These are phyloP conservation scores for Cryptomeria japonica DNA, from an alignment of 75 land plant species.

Conservation along the genomic window DNA sequence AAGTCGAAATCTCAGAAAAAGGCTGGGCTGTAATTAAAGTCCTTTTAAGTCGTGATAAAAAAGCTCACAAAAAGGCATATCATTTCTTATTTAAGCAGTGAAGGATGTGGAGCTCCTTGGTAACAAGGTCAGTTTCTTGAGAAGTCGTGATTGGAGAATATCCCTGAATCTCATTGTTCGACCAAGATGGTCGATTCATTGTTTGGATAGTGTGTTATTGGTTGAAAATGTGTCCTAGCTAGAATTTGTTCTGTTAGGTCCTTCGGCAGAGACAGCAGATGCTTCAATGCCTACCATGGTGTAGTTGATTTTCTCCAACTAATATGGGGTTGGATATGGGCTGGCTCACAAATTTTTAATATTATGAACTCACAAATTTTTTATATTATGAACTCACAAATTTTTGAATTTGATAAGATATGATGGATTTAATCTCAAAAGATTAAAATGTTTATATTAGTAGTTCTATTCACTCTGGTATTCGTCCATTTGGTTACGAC, in stretches of 20 bases:
- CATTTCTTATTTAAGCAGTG: not conserved
- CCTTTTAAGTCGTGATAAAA: not conserved
- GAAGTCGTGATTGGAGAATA: not conserved
- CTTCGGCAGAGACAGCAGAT: not conserved
- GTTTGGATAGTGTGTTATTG: not conserved
- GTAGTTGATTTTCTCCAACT: not conserved
- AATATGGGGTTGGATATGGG: not conserved
- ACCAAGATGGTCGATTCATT: not conserved
- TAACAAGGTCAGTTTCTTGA: not conserved
- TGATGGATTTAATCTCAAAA: not conserved
- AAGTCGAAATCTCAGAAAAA: too few relatives aligned
- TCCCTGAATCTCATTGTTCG: not conserved
- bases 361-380: not conserved
- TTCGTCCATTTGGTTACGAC: not conserved
- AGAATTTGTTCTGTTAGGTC: not conserved
- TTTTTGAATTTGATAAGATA: not conserved
- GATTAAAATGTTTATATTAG: not conserved
- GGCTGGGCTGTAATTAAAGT: not conserved
- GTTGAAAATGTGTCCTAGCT: not conserved
- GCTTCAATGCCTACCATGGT: not conserved
- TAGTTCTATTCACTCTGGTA: not conserved
- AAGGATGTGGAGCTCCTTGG: not conserved
- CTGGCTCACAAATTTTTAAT: not conserved
- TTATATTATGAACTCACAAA: slow-evolving; percentile 1
- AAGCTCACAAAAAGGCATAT: not conserved